Base-by-base conservation (phyloP, 2,329 filamentous ascomycete species). In the Cladophialophora chaetospira region DNA sequence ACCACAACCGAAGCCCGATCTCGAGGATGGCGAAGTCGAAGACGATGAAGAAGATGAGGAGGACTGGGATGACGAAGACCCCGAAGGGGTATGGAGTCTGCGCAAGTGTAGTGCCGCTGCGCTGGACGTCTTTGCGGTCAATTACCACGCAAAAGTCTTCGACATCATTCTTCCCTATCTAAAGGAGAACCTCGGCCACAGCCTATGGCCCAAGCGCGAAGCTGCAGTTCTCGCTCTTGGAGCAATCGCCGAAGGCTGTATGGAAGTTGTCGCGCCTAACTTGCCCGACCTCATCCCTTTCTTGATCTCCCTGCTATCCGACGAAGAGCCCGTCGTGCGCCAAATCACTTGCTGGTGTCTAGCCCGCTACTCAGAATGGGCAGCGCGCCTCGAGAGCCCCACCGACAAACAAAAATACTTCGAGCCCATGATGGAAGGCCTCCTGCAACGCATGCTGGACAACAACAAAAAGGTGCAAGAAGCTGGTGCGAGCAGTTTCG, bases 261-360 rank as follows among this genome's bases (percentile, higher is more conserved):
- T 97, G 79, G 83, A 88, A 47, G 89, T 89, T 17, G 91, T 99
- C 50, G 87, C 87, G 44, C 94, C 92, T 50, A 92, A 97, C 72
- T 82, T 99, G 26, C 91, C 91, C 2, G 88, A 96, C 69, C 80
- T 99, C 36, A 86, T 97, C 2, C 89, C 91, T 1, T 99, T 96
- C 71, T 82, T 99, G 45, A 88, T 97, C 65, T 88, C 88, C 5
- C 82, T 97, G 0, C 80, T 99, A 31, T 84, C 88, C 55, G 94
- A 99, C 69, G 70, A 82, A 1, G 91, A 97, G 72, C 91, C 94
- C 11, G 88, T 97, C 11, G 93, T 99, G 33, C 84, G 94, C 60
- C 91, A 96, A 70, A 99, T 99, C 64, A 97, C 93, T 21, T 99
- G 94, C 74, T 99, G 94, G 94, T 95, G 94, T 4, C 82, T 99